phyloP scores from a whole-genome alignment of 345 rosid species.

The Murraya koenigii region DNA sequence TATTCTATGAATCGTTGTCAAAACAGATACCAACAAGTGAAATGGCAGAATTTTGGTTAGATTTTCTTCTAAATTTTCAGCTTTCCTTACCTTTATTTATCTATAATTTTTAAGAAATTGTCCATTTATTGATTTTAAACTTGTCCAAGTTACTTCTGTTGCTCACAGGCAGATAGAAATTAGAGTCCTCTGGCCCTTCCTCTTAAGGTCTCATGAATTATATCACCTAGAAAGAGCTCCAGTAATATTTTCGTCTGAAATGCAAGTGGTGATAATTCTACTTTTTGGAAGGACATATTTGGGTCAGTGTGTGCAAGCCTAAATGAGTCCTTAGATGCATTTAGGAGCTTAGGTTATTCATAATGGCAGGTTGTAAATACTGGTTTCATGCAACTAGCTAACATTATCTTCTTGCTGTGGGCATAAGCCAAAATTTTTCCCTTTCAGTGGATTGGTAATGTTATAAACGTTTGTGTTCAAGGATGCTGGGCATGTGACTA shows the following conservation, averaged over 20 bases:
- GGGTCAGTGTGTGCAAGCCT: not conserved
- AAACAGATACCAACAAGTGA: slow-evolving; percentile 84
- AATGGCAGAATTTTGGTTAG: slow-evolving; percentile 97
- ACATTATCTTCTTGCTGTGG: not conserved
- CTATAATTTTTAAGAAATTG: not conserved
- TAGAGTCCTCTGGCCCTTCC: not conserved
- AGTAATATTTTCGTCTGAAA: not conserved
- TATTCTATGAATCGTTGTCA: slow-evolving; percentile 83
- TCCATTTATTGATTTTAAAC: not conserved
- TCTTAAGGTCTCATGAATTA: not conserved
- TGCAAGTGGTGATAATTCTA: not conserved
- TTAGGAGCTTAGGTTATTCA: not conserved
- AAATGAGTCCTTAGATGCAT: not conserved
- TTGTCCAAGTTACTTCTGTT: not conserved
- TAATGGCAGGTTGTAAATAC: not conserved
- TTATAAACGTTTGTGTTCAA: not conserved
- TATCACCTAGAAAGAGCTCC: not conserved
- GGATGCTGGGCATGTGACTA: not conserved
- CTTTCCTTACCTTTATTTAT: not conserved
- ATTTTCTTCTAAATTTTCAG: slow-evolving; percentile 16
- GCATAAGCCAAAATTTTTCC: not conserved
- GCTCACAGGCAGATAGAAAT: not conserved
- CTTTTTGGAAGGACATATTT: not conserved
- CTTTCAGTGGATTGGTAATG: not conserved
- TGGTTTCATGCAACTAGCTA: not conserved